A percentile compares a stretch with the other conserved stretches of the same genome.
phyloP scores from a whole-genome alignment of 352 stramenopile genomes.

The Globisporangium okanoganense region DNA sequence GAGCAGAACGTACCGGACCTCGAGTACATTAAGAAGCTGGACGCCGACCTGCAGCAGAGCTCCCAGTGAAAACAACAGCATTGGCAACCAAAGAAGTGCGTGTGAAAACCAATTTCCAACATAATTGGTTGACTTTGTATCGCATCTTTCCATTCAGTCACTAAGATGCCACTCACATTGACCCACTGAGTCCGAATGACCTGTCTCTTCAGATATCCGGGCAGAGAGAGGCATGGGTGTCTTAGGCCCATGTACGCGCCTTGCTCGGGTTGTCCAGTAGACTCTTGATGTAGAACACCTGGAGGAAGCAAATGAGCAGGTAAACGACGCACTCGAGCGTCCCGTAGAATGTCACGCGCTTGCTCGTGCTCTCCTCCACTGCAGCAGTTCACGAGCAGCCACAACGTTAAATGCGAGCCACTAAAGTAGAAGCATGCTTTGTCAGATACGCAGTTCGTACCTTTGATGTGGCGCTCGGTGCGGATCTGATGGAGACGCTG shows the following conservation, averaged over 20 bases:
- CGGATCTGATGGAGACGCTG: conserved; percentile 72
- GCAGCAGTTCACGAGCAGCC: not conserved
- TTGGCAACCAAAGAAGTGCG: not conserved
- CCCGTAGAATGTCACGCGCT: conserved; percentile 72
- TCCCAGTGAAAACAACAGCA: conserved; percentile 5
- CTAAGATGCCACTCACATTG: not conserved
- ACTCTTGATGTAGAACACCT: conserved; percentile 79
- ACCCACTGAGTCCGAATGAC: not conserved
- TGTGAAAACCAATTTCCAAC: not conserved
- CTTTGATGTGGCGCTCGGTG: conserved; percentile 71
- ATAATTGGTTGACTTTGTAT: not conserved
- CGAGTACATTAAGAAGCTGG: conserved; percentile 51
- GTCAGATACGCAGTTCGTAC: conserved; percentile 24
- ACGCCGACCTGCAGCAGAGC: conserved; percentile 41
- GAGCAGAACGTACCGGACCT: conserved; percentile 56
- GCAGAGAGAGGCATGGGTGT: too few relatives aligned
- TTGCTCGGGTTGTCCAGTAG: conserved; percentile 57
- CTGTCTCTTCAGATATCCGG: not conserved
- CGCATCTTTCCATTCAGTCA: not conserved
- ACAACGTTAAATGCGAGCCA: too few relatives aligned
- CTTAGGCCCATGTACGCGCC: conserved; percentile 40
- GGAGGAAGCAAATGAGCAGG: conserved; percentile 57
- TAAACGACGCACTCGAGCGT: conserved; percentile 71
- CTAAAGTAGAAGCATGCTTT: too few relatives aligned
- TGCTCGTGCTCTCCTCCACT: conserved; percentile 80